Percentiles rank a stretch among this genome's conserved stretches.
phyloP scores from a whole-genome alignment of 768 basidiomycete genomes.

The Mycena galopus region DNA sequence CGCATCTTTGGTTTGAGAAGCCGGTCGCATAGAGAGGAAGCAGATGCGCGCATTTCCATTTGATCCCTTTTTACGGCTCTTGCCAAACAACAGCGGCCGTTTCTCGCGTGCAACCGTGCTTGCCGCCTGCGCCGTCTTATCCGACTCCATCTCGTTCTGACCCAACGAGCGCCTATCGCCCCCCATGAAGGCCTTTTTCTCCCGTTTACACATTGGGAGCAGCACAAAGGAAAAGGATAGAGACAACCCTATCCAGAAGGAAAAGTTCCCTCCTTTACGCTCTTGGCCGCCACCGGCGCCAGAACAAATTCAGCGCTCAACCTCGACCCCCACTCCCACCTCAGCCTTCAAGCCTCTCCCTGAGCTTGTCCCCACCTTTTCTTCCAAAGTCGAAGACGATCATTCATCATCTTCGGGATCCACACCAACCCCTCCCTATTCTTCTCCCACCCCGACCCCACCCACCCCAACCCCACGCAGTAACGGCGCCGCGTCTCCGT shows the following conservation, averaged over 20 bases:
- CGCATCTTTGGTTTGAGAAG: conserved; percentile 76
- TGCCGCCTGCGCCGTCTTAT: conserved; percentile 4
- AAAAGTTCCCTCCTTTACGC: conserved; percentile 79
- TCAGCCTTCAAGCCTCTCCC: conserved; percentile 77
- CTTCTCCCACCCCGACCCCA: conserved; percentile 49
- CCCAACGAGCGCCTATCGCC: conserved; percentile 19
- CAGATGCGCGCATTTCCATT: background rate
- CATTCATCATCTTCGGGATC: conserved; percentile 45
- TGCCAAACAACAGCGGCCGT: conserved; percentile 23
- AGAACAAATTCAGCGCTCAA: conserved; percentile 49
- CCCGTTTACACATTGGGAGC: conserved; percentile 77
- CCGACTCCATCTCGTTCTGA: conserved; percentile 14
- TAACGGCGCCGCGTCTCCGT: conserved; percentile 32
- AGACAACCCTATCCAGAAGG: conserved; percentile 59
- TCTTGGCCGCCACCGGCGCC: conserved; percentile 75
- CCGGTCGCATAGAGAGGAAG: conserved; percentile 56
- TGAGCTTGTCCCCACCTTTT: conserved; percentile 61
- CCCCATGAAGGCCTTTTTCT: conserved; percentile 92
- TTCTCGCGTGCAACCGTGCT: background rate
- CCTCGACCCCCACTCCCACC: conserved; percentile 58
- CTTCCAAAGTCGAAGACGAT: conserved; percentile 51
- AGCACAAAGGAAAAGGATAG: conserved; percentile 77
- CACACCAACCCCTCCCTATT: conserved; percentile 45
- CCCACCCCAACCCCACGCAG: conserved; percentile 47
- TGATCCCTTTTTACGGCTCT: no score